Evolutionary conservation across 2,329 filamentous ascomycete species (phyloP).

Genomic region (Berkeleyomyces rouxiae): DNA sequence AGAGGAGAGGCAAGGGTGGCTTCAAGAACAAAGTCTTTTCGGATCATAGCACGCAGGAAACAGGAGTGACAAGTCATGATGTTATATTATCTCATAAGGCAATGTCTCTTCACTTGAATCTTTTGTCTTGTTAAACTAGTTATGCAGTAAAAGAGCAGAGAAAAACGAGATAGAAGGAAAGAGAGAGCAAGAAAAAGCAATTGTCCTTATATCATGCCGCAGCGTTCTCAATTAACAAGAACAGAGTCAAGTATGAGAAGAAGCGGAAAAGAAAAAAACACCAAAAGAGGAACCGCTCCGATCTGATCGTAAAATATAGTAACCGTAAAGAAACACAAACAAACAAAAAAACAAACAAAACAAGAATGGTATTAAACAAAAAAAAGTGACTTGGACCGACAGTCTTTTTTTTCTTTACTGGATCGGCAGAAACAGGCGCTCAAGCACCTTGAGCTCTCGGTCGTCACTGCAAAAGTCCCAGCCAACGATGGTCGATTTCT

Average conservation of each 20-base stretch:
- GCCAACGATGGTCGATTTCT: constrained; percentile 79
- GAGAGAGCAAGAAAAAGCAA: neutral
- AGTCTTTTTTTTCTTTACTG: constrained; percentile 25
- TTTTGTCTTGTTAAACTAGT: neutral
- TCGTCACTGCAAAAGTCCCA: constrained; percentile 96
- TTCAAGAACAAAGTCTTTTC: neutral
- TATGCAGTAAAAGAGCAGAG: neutral
- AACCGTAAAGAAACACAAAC: neutral
- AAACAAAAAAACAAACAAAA: neutral
- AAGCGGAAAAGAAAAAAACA: neutral
- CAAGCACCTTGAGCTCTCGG: constrained; percentile 58
- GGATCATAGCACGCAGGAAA: neutral
- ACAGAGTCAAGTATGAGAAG: neutral
- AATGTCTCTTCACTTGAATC: neutral
- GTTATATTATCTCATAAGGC: neutral
- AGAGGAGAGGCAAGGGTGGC: neutral
- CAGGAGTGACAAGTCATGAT: neutral
- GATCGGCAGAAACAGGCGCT: constrained; percentile 56
- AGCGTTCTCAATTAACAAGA: neutral
- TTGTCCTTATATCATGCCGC: too few relatives aligned
- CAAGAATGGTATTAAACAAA: neutral
- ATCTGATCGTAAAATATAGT: neutral
- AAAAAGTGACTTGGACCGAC: neutral
- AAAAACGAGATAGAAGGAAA: neutral
- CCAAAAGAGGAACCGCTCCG: neutral